These are phyloP conservation scores for Neltuma alba DNA, from an alignment of 306 rosid species.

Conservation along the genomic window DNA sequence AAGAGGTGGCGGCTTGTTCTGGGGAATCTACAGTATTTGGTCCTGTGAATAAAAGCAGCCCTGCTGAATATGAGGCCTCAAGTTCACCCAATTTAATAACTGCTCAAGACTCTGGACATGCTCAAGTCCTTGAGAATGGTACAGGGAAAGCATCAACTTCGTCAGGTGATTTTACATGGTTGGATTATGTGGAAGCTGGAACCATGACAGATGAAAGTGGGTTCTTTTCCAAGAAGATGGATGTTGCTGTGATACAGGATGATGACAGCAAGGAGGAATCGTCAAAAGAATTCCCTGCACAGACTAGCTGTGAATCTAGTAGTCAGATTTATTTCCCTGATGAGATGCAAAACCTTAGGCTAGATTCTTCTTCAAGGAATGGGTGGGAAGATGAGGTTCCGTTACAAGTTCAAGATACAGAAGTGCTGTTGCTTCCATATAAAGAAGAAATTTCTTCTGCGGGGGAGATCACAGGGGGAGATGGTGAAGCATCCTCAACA, in stretches of 20 bases:
- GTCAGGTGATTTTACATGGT: conserved; percentile 61
- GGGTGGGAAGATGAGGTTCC: conserved; percentile 77
- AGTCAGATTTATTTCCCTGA: conserved; percentile 35
- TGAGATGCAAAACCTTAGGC: conserved; percentile 42
- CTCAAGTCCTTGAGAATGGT: conserved; percentile 50
- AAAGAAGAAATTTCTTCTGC: conserved; percentile 59
- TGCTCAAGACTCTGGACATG: conserved; percentile 48
- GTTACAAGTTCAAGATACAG: conserved; percentile 69
- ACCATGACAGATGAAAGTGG: conserved; percentile 37
- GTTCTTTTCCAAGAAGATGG: conserved; percentile 44
- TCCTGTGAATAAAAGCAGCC: conserved; percentile 41
- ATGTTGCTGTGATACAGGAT: conserved; percentile 45
- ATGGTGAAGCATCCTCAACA: conserved; percentile 65
- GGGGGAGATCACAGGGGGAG: conserved; percentile 47
- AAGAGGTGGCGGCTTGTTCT: conserved; percentile 42
- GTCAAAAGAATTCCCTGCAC: conserved; percentile 41
- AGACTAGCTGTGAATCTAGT: conserved; percentile 48
- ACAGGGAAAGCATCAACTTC: conserved; percentile 47
- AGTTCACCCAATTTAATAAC: conserved; percentile 46
- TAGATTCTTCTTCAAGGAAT: conserved; percentile 49
- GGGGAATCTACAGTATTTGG: conserved; percentile 40
- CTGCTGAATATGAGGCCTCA: conserved; percentile 41
- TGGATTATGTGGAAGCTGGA: conserved; percentile 75
- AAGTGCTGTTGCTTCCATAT: conserved; percentile 79
- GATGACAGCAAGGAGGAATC: conserved; percentile 40